Conservation (phyloP, 2,329 filamentous ascomycete species). For the Didymella arachidicola region DNA sequence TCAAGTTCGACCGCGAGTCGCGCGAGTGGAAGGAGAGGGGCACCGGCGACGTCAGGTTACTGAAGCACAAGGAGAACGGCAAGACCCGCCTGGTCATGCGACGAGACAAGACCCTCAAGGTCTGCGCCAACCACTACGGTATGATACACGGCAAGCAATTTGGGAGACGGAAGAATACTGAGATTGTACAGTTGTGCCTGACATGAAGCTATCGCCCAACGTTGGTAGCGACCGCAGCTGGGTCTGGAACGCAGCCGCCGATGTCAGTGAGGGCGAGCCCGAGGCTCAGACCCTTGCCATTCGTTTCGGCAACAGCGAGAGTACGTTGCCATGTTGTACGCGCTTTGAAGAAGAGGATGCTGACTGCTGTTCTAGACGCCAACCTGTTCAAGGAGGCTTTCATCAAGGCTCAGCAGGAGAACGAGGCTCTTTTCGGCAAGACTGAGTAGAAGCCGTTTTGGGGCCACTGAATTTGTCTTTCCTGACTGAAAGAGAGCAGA, state of each 20-base stretch:
- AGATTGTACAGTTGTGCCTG: constrained; percentile 76
- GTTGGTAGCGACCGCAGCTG: constrained; percentile 97
- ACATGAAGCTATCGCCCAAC: constrained; percentile 99
- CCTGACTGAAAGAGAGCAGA: constrained; percentile 8
- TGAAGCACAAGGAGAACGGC: constrained; percentile 98
- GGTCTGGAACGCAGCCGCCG: constrained; percentile 98
- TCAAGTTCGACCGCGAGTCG: constrained; percentile 92
- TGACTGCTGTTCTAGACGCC: constrained; percentile 71
- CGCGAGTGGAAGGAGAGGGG: constrained; percentile 99
- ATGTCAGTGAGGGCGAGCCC: constrained; percentile 97
- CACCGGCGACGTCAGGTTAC: constrained; percentile 91
- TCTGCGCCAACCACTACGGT: constrained; percentile 99
- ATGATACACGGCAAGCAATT: constrained; percentile 51
- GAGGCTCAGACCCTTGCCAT: constrained; percentile 96
- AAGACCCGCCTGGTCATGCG: constrained; percentile 99
- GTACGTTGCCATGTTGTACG: constrained; percentile 58
- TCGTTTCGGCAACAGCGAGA: constrained; percentile 96
- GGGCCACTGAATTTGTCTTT: too few species aligned
- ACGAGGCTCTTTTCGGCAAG: constrained; percentile 79
- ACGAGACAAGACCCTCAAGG: constrained; percentile 99
- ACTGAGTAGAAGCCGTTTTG: constrained; percentile 51
- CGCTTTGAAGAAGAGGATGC: neutral
- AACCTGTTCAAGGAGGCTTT: constrained; percentile 98
- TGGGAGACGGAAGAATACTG: constrained; percentile 29
- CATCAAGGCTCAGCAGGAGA: constrained; percentile 95